Conservation (phyloP, 495 filamentous ascomycete species). For the Terfezia boudieri region DNA sequence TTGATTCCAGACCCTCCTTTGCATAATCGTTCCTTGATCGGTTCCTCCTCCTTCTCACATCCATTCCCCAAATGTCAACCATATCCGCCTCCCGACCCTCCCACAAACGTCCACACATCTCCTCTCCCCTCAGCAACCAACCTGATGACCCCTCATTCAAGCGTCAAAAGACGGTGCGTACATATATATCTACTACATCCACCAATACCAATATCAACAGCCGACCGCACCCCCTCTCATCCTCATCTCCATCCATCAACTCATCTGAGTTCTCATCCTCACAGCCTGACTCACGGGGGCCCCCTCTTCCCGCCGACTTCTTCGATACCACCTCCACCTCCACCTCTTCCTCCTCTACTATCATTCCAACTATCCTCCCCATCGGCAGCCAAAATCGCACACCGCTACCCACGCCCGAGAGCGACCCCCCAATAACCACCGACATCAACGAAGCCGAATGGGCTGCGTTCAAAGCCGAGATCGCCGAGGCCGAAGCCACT, state of each 20-base stretch:
- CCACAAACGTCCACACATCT: too few species aligned
- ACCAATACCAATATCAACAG: not conserved
- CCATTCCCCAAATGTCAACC: too few species aligned
- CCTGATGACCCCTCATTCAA: not conserved
- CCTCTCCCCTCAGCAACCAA: too few species aligned
- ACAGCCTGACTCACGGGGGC: not conserved
- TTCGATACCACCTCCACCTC: slow-evolving; percentile 2
- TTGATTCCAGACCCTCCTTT: too few species aligned
- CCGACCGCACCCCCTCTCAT: not conserved
- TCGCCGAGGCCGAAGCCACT: slow-evolving; percentile 21
- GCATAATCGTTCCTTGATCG: too few species aligned
- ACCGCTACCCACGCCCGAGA: not conserved
- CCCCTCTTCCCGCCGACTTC: slow-evolving; percentile 9
- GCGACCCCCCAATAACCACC: slow-evolving; percentile 2
- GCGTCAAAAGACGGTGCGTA: not conserved
- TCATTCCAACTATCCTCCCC: not conserved
- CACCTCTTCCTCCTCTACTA: not conserved
- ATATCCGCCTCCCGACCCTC: too few species aligned
- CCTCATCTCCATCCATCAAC: not conserved
- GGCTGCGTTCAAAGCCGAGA: slow-evolving; percentile 78
- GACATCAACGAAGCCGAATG: slow-evolving; percentile 62
- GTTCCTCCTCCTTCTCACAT: too few species aligned
- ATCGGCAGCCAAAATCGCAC: not conserved
- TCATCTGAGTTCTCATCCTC: not conserved
- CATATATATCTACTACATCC: not conserved